These are phyloP conservation scores for Daldinia bambusicola DNA, from an alignment of 495 filamentous ascomycete genomes.

Conservation along the genomic window DNA sequence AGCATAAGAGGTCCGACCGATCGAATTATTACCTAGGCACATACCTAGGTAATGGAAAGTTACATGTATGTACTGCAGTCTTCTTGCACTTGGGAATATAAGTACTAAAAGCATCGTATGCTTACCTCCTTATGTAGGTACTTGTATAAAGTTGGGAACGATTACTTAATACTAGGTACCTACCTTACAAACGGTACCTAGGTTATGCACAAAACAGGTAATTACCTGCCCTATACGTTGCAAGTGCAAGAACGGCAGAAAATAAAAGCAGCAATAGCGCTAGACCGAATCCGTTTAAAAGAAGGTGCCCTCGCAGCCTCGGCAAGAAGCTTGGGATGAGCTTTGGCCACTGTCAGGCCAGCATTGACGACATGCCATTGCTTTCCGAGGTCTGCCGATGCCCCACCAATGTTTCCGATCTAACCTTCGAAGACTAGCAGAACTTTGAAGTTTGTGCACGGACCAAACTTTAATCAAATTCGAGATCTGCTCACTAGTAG, in stretches of 20 bases:
- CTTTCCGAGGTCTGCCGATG: slow-evolving; percentile 30
- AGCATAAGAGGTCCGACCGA: no score
- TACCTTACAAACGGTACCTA: no score
- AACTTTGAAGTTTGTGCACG: slow-evolving; percentile 4
- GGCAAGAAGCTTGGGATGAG: slow-evolving; percentile 33
- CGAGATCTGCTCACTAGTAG: neutral
- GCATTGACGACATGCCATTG: neutral
- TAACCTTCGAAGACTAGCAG: neutral
- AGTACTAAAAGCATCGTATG: no score
- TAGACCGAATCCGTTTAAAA: neutral
- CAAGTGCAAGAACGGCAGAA: neutral
- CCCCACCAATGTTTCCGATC: slow-evolving; percentile 23
- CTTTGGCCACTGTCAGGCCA: slow-evolving; percentile 32
- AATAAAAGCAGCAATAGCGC: slow-evolving; percentile 4
- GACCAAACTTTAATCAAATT: slow-evolving; percentile 24
- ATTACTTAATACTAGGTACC: no score
- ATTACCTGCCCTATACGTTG: neutral
- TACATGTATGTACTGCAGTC: no score
- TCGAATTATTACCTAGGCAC: no score
- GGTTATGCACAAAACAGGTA: neutral
- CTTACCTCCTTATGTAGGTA: no score
- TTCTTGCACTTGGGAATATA: no score
- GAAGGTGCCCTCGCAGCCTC: neutral
- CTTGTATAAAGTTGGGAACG: no score
- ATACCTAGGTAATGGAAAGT: no score